phyloP scores from a whole-genome alignment of 1,284 basidiomycete species.

The Anthracocystis walkeri region DNA sequence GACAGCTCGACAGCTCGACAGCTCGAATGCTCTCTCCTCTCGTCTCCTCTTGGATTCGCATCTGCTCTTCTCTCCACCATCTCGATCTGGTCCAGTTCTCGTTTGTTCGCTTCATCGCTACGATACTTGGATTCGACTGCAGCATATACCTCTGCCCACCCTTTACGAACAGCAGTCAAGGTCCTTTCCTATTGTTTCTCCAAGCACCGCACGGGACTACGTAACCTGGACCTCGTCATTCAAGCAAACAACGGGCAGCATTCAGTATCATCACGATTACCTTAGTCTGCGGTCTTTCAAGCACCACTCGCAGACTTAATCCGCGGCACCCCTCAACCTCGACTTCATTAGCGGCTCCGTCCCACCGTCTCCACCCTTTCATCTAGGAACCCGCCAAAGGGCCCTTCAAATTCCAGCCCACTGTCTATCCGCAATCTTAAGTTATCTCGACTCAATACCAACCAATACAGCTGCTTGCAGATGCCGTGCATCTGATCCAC shows the following conservation, averaged over 20 bases:
- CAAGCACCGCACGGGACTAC: not conserved
- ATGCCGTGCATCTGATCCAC: slow-evolving; percentile 1
- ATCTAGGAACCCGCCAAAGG: not conserved
- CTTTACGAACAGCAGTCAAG: not conserved
- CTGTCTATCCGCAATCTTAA: not conserved
- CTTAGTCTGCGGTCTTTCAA: not conserved
- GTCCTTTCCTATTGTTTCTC: not conserved
- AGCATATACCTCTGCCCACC: not conserved
- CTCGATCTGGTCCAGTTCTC: not conserved
- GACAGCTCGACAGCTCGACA: no score
- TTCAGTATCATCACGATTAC: not conserved
- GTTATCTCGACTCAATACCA: not conserved
- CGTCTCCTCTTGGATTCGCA: not conserved
- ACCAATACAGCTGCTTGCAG: not conserved
- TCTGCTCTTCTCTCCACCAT: not conserved
- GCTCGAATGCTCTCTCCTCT: not conserved
- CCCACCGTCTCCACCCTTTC: not conserved
- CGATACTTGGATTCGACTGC: not conserved
- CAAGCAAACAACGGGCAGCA: not conserved
- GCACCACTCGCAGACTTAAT: not conserved
- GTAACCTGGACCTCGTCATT: no score
- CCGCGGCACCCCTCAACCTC: not conserved
- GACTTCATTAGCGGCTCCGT: not conserved
- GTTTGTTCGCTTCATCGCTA: not conserved
- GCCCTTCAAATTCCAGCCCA: not conserved